Percentiles rank a stretch among this genome's conserved stretches.
These are phyloP conservation scores for Penicillium simplicissimum DNA, from an alignment of 495 filamentous ascomycete species.

Conservation along the genomic window DNA sequence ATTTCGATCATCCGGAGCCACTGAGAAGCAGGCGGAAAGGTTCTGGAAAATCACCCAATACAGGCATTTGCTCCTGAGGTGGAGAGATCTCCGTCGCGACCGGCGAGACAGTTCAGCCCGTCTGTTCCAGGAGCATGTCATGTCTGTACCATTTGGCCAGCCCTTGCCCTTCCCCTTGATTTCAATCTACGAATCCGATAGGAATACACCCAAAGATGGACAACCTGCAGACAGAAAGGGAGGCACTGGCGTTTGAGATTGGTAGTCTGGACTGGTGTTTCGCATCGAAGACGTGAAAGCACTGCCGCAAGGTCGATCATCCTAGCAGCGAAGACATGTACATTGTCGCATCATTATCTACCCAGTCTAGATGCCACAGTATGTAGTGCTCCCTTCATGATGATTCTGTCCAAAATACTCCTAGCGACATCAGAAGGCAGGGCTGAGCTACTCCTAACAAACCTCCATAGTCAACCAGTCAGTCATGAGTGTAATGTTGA, in stretches of 20 bases:
- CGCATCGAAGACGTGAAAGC: not conserved
- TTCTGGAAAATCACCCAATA: slow-evolving; percentile 27
- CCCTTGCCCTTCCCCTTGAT: not conserved
- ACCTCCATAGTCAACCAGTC: too few relatives aligned
- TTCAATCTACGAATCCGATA: not conserved
- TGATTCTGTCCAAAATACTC: not conserved
- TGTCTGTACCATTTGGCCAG: not conserved
- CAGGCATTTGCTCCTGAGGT: slow-evolving; percentile 18
- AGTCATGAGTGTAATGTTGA: too few relatives aligned
- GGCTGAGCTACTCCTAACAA: not conserved
- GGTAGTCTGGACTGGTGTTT: not conserved
- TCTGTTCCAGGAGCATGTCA: slow-evolving; percentile 2
- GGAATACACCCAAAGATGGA: not conserved
- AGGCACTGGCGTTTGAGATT: not conserved
- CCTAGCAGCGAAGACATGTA: not conserved
- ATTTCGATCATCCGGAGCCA: slow-evolving; percentile 18
- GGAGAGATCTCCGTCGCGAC: slow-evolving; percentile 18
- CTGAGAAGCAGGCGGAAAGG: slow-evolving; percentile 7
- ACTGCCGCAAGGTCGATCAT: not conserved
- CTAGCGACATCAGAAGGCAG: not conserved
- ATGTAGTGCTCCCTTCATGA: not conserved
- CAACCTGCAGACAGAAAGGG: not conserved
- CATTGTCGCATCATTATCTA: not conserved
- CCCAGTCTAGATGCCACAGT: not conserved
- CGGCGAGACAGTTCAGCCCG: slow-evolving; percentile 13